phyloP scores from a whole-genome alignment of 306 rosid genomes.

The Sophora flavescens region DNA sequence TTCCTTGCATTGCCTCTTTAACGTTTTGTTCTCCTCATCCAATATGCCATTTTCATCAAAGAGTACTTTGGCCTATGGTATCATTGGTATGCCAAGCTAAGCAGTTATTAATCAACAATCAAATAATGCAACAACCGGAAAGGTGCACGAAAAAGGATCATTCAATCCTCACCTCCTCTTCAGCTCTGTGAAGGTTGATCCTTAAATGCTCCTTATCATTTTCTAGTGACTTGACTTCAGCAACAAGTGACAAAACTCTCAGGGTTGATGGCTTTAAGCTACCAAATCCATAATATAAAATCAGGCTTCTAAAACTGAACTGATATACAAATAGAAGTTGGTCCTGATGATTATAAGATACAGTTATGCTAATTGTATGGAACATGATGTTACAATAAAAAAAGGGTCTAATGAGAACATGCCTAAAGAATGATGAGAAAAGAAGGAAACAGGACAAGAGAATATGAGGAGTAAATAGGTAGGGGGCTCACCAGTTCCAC shows the following conservation, averaged over 20 bases:
- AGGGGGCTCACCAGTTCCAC: constrained; percentile 75
- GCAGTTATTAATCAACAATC: constrained; percentile 28
- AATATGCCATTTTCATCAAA: constrained; percentile 68
- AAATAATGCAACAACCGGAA: constrained; percentile 31
- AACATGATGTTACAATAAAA: background rate
- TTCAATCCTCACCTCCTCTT: constrained; percentile 76
- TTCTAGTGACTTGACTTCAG: constrained; percentile 69
- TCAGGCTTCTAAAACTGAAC: constrained; percentile 8
- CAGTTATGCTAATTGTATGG: background rate
- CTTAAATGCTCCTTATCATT: constrained; percentile 77
- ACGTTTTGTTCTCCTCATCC: constrained; percentile 70
- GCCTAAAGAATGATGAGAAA: constrained; percentile 2
- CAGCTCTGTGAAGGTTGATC: constrained; percentile 81
- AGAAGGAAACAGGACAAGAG: background rate
- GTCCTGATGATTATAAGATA: background rate
- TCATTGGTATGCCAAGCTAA: constrained; percentile 43
- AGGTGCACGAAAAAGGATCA: background rate
- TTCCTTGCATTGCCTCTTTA: constrained; percentile 62
- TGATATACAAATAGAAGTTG: background rate
- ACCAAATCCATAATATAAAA: constrained; percentile 46
- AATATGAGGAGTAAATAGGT: background rate
- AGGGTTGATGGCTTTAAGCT: constrained; percentile 80
- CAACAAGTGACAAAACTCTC: constrained; percentile 67
- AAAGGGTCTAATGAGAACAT: background rate
- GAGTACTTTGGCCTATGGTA: constrained; percentile 69